Base-by-base conservation (phyloP, 495 filamentous ascomycete species). In the Penicillium subrubescens region DNA sequence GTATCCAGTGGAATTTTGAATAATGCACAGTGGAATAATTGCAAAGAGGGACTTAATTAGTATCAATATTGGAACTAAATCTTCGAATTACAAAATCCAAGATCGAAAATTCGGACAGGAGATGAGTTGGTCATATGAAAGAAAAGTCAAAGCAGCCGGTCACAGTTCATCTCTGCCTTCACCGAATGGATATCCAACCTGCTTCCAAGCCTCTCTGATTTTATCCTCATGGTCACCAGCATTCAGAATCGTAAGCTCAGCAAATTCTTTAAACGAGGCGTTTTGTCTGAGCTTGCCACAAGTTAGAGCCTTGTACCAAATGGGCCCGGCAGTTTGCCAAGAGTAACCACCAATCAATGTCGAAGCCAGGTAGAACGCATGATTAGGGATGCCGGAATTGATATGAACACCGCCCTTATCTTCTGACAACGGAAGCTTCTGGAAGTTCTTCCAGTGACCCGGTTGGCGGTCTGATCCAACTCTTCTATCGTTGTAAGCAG, bases 311-410 rank as follows among this genome's bases (percentile, higher is more conserved):
- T 79, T 75, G 75, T 79, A 85, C 83, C 83, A 85, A 61, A 83
- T 74, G 67, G 79, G 76, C 11, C 82, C 82, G 11, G 77, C 80
- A 68, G 77, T 81, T 69, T 84, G 80, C 82, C 82, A 85, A 3
- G 75, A 71, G 67, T 80, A 78, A 19, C 81, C 83, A 55, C 82
- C 82, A 60, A 84, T 75, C 23, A 69, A 75, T 12, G 74, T 70
- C 10, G 81, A 64, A 17, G 69, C 74, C 15, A 81, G 73, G 60
- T 82, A 83, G 67, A 85, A 85, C 12, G 82, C 83, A 51, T 75
- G 73, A 72, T 85, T 84, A 14, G 82, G 83, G 64, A 85, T 83
- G 11, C 82, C 83, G 35, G 83, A 85, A 71, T 79, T 82, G 39
- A 80, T 66, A 68, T 85, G 83, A 12, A 85, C 83, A 33, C 82